Evolutionary conservation across 352 stramenopile species (phyloP), one percentile per base, ranked within the genome.

Genomic region (Elongisporangium prolatum): DNA sequence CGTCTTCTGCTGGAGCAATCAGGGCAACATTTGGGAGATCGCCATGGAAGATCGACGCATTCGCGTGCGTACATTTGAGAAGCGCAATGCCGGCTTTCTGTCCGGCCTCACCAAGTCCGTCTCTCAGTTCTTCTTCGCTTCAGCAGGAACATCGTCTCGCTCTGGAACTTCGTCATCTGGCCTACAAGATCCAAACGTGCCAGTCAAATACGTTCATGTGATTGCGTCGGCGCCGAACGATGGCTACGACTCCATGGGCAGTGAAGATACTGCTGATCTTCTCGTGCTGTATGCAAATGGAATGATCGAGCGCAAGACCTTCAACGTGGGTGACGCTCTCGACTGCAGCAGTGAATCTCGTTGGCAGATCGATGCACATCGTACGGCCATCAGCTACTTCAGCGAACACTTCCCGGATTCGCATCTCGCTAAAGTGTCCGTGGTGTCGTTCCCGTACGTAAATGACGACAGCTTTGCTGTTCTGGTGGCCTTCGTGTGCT

Each of bases 1-100:
- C 56, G 53, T 93, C n/a, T 44, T 93, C 47, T 93, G 83, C 68
- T 93, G 83, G 83, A 89, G 78, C 62, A 89, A 87, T 56, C 64
- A 85, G 21, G 83, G 83, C 13, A 89, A 82, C 60, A 67, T 93
- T 24, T 93, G 83, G 83, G 83, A 93, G 53, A 67, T 93, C 13
- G 80, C 80, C 20, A 80, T 93, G 50, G 83, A 93, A 25, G 80
- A 93, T 60, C 75, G 80, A 21, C 78, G 83, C n/a, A 84, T 93
- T 58, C 83, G 83, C 49, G 79, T 91, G 25, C 78, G 83, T 21
- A 64, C 73, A 18, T 88, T 93, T 40, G 83, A 93, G 59, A 87
- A 86, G 37, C 76, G 84, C 28, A 80, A 77, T 21, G 64, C 57
- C 13, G 80, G 83, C 4, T 89, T 93, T 52, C 62, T 93, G 22